Conservation (phyloP, 2,329 filamentous ascomycete genomes). For the Aspergillus sp. region DNA sequence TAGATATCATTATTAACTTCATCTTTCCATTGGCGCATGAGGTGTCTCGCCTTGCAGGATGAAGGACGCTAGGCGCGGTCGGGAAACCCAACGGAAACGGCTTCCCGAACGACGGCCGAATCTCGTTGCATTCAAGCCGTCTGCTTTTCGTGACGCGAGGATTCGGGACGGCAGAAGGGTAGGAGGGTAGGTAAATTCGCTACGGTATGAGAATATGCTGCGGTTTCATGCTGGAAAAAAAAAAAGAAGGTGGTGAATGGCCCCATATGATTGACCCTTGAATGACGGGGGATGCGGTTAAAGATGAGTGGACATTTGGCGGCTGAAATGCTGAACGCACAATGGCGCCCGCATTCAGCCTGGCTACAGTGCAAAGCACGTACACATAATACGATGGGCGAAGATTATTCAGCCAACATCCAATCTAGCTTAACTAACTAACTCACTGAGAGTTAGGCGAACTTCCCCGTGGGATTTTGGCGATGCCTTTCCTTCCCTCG, state of each 20-base stretch:
- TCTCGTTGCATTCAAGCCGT: neutral
- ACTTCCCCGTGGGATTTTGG: slow-evolving; percentile 12
- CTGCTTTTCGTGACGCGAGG: neutral
- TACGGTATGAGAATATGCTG: neutral
- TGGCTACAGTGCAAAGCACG: neutral
- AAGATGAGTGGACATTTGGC: slow-evolving; percentile 1
- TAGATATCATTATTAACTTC: slow-evolving; percentile 1
- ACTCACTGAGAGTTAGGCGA: neutral
- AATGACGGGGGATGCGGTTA: slow-evolving; percentile 1
- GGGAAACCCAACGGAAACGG: slow-evolving; percentile 14
- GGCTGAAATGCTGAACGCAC: slow-evolving; percentile 9
- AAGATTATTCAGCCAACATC: neutral
- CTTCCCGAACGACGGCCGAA: slow-evolving; percentile 14
- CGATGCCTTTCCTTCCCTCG: neutral
- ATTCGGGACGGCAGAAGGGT: neutral
- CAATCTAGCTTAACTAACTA: neutral
- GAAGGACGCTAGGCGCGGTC: slow-evolving; percentile 11
- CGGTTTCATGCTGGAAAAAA: neutral
- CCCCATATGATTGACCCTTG: neutral
- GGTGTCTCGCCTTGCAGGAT: slow-evolving; percentile 11
- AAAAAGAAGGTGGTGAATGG: neutral
- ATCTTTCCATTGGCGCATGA: slow-evolving; percentile 9
- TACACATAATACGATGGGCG: too few species aligned
- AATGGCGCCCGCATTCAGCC: slow-evolving; percentile 13
- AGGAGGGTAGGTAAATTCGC: neutral